Evolutionary conservation across 1,284 basidiomycete genomes (phyloP), one percentile per base, ranked within the genome.

Genomic region (Albatrellus sp.): DNA sequence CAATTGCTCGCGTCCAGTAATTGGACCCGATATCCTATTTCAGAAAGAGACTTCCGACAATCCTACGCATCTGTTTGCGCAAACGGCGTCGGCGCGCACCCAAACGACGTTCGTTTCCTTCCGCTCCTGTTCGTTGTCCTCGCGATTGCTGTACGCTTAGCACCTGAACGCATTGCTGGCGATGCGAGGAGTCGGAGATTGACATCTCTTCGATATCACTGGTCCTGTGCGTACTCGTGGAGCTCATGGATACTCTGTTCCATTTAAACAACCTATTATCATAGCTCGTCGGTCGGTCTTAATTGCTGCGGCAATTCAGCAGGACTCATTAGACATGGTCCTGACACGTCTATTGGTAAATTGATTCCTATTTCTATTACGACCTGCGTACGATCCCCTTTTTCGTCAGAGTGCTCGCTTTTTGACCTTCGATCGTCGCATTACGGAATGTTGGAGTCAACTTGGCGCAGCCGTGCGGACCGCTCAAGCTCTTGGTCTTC

Each of bases 391-490:
- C 16, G 34, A 37, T 54, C 46, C 48, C 55, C 35, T 46, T 40
- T 46, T 43, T 36, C 42, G 31, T 1, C 59, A 89, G 89, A 90
- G 86, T 50, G 87, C 90, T 17, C 79, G 93, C 44, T 96, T 94
- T 63, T 69, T 96, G 44, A 90, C 90, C 2, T 82, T 93, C 55
- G 84, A 90, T 57, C 76, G 89, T 35, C 77, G 87, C 44, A 87
- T 90, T 52, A 90, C 88, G 4, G 92, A 96, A 64, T 92, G 90
- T 57, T 97, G 93, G 91, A 91, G 88, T 57, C 88, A 93, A 56
- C 70, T 97, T 10, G 92, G 92, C 40, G 90, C 90, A 1, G 90
- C 90, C 34, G 80, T 97, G 14, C 70, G 92, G 44, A 96, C 91
- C 12, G 93, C 92, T 10, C 92, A 96, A 58, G 92, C 92, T 1